A percentile compares a stretch with the other conserved stretches of the same genome.
Evolutionary conservation across 2,329 filamentous ascomycete species (phyloP).

Genomic region (Neobulgaria alba): DNA sequence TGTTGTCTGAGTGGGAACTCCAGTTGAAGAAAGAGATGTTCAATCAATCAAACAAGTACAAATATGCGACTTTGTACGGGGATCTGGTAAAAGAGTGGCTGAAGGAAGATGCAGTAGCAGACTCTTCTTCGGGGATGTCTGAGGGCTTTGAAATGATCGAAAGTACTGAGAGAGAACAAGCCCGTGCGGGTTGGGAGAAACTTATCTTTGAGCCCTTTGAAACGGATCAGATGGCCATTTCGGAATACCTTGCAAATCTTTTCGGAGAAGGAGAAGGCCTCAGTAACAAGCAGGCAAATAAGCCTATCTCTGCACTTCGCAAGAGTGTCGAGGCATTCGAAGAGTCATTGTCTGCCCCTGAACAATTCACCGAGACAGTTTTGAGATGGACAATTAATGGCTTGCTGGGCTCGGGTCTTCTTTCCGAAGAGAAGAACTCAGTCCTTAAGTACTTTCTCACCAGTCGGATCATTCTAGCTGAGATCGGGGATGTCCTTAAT

Average conservation of each 20-base stretch:
- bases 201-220: slow-evolving; percentile 43
- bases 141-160: slow-evolving; percentile 36
- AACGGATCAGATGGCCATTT: slow-evolving; percentile 38
- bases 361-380: slow-evolving; percentile 33
- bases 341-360: slow-evolving; percentile 10
- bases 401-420: slow-evolving; percentile 40
- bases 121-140: slow-evolving; percentile 5
- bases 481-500: slow-evolving; percentile 49
- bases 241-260: slow-evolving; percentile 40
- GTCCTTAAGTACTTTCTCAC: slow-evolving; percentile 42
- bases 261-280: slow-evolving; percentile 32
- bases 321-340: slow-evolving; percentile 33
- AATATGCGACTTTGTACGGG: slow-evolving; percentile 48
- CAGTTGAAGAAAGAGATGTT: slow-evolving; percentile 38
- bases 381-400: slow-evolving; percentile 40
- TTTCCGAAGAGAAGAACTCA: slow-evolving; percentile 42
- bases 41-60: slow-evolving; percentile 43
- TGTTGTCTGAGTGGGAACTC: slow-evolving; percentile 38
- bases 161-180: slow-evolving; percentile 40
- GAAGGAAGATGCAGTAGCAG: slow-evolving; percentile 3
- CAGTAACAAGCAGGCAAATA: slow-evolving; percentile 30
- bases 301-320: slow-evolving; percentile 36
- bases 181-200: slow-evolving; percentile 45
- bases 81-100: slow-evolving; percentile 47
- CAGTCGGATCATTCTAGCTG: slow-evolving; percentile 40